These are phyloP conservation scores for Pelargonium nanum DNA, from an alignment of 345 rosid species.

Conservation along the genomic window DNA sequence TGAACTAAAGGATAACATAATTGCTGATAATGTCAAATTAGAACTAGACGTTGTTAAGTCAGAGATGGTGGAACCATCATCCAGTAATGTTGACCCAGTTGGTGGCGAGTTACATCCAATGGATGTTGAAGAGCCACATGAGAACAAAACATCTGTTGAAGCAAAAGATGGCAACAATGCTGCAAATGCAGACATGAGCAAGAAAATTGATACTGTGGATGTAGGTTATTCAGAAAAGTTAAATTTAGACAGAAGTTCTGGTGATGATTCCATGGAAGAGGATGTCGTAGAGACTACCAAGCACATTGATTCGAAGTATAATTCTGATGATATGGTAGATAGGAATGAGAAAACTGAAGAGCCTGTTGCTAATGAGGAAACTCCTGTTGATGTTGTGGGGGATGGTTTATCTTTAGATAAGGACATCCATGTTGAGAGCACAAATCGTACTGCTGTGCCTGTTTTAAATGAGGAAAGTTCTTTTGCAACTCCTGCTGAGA, in stretches of 20 bases:
- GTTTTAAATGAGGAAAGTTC: not conserved
- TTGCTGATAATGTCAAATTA: conserved; percentile 95
- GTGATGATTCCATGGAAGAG: conserved; percentile 94
- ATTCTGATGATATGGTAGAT: conserved; percentile 42
- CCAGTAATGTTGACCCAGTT: conserved; percentile 41
- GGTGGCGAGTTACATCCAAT: conserved; percentile 71
- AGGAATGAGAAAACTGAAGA: conserved; percentile 36
- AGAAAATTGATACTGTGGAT: conserved; percentile 55
- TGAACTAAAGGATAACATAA: conserved; percentile 92
- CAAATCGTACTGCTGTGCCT: conserved; percentile 14
- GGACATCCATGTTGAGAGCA: conserved; percentile 27
- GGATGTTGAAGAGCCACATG: conserved; percentile 83
- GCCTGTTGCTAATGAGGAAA: conserved; percentile 33
- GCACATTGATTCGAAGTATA: conserved; percentile 55
- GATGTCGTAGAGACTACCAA: conserved; percentile 76
- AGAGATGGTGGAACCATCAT: conserved; percentile 76
- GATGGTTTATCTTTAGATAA: conserved; percentile 26
- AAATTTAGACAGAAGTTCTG: conserved; percentile 91
- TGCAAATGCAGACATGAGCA: conserved; percentile 54
- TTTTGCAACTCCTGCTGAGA: conserved; percentile 34
- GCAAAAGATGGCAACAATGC: conserved; percentile 52
- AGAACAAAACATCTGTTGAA: conserved; percentile 51
- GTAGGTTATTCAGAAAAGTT: conserved; percentile 76
- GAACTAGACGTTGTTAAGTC: conserved; percentile 82
- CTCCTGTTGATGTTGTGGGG: conserved; percentile 34